Base-by-base conservation (phyloP, 108 stramenopile species). In the Nannochloropsis salina region DNA sequence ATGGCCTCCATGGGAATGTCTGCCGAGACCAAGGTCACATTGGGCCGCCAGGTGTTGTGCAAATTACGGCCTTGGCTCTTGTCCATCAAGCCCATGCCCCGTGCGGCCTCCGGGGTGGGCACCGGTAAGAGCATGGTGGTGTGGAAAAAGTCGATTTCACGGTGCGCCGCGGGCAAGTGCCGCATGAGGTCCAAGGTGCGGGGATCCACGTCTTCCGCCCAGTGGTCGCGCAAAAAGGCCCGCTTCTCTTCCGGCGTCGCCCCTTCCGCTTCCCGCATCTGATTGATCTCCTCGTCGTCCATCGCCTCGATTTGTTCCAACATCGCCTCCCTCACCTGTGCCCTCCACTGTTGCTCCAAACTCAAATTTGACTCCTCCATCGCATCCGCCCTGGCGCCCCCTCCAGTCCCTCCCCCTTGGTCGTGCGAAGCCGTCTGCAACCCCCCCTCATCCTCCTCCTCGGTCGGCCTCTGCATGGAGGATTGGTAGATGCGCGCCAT, bases 61-160 rank as follows among this genome's bases (percentile, higher is more conserved):
- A 74, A 74, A n/a, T 4, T n/a, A 4, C 61, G 61, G 15, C 61
- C 61, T n/a, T 74, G 61, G 2, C 20, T 74, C n/a, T 74, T 74
- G n/a, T 74, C 61, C 61, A 74, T 74, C 4, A 74, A n/a, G 20
- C 61, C 61, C 61, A 74, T n/a, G 20, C 61, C 61, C n/a, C n/a
- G 61, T 15, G 61, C 61, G n/a, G 20, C 15, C 61, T 15, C 61
- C 4, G 61, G 61, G 6, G 61, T 15, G 61, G 61, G 61, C 20
- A 74, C 61, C 15, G 61, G 61, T n/a, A 74, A n/a, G 61, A 74
- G 61, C 61, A 74, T 74, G 61, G 61, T 74, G 61, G 61, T 74
- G 61, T 74, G 61, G 61, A 74, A 74, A 74, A 74, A 74, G n/a
- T 74, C 61, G 61, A 74, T 74, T 74, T 74, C 61, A n/a, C 61